phyloP scores from a whole-genome alignment of 73 alveolate genomes.

The Paramecium sexaurelia region DNA sequence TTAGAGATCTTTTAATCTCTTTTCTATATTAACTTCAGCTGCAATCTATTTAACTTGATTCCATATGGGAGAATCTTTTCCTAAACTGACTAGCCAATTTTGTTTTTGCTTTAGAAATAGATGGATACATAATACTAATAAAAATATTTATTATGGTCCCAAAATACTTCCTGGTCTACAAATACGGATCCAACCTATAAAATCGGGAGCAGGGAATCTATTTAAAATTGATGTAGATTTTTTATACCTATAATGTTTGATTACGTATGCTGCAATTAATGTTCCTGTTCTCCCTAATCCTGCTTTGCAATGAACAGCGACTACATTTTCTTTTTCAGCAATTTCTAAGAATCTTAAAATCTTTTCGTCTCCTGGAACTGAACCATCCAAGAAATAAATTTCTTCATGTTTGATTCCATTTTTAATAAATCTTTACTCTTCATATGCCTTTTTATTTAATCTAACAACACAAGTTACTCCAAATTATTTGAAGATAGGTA shows the following conservation, averaged over 20 bases:
- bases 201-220: constrained; percentile 86
- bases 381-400: constrained; percentile 94
- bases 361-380: constrained; percentile 91
- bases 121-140: constrained; percentile 32
- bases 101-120: constrained; percentile 38
- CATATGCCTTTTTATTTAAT: constrained; percentile 85
- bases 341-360: constrained; percentile 82
- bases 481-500: constrained; percentile 86
- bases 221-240: too few relatives aligned
- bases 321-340: constrained; percentile 84
- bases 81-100: constrained; percentile 38
- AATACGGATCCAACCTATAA: constrained; percentile 85
- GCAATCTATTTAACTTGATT: not conserved
- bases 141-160: constrained; percentile 87
- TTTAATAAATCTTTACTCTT: constrained; percentile 74
- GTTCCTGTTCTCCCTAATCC: constrained; percentile 99
- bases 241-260: constrained; percentile 81
- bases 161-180: constrained; percentile 90
- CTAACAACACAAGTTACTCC: constrained; percentile 89
- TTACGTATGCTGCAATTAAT: constrained; percentile 85
- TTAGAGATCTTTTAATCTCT: constrained; percentile 27
- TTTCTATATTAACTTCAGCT: constrained; percentile 33
- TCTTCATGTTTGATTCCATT: constrained; percentile 86
- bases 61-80: constrained; percentile 57
- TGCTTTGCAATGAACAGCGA: constrained; percentile 98